Evolutionary conservation across 2,329 filamentous ascomycete species (phyloP).

Genomic region (Dothistroma septosporum): DNA sequence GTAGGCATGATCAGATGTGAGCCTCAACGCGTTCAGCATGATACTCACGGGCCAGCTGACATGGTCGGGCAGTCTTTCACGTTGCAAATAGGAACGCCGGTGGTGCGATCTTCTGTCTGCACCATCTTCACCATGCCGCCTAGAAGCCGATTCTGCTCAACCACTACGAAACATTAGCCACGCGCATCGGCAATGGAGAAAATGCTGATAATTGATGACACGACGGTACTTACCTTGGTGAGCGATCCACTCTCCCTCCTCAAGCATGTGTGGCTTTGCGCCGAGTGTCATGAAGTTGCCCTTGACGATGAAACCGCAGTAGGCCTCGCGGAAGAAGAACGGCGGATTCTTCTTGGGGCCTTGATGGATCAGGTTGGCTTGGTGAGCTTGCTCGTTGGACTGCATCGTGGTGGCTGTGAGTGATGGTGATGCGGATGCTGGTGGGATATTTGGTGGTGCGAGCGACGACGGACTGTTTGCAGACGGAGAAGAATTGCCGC

Average conservation of each 20-base stretch:
- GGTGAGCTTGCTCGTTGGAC: conserved; percentile 56
- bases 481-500: conserved; percentile 32
- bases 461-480: conserved; percentile 31
- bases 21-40: neutral
- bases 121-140: conserved; percentile 86
- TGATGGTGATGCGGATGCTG: conserved; percentile 34
- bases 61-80: conserved; percentile 79
- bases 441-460: conserved; percentile 26
- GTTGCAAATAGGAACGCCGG: conserved; percentile 75
- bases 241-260: conserved; percentile 91
- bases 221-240: conserved; percentile 67
- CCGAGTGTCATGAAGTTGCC: conserved; percentile 97
- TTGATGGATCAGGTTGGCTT: conserved; percentile 29
- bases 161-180: conserved; percentile 54
- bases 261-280: conserved; percentile 86
- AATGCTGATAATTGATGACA: neutral
- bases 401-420: conserved; percentile 59
- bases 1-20: neutral
- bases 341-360: conserved; percentile 41
- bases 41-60: conserved; percentile 84
- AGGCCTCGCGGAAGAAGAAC: conserved; percentile 71
- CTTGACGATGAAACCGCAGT: conserved; percentile 85
- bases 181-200: neutral
- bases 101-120: conserved; percentile 69
- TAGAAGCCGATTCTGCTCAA: conserved; percentile 85